Evolutionary conservation across 306 rosid genomes (phyloP).

Genomic region (Cicer yamashitae): DNA sequence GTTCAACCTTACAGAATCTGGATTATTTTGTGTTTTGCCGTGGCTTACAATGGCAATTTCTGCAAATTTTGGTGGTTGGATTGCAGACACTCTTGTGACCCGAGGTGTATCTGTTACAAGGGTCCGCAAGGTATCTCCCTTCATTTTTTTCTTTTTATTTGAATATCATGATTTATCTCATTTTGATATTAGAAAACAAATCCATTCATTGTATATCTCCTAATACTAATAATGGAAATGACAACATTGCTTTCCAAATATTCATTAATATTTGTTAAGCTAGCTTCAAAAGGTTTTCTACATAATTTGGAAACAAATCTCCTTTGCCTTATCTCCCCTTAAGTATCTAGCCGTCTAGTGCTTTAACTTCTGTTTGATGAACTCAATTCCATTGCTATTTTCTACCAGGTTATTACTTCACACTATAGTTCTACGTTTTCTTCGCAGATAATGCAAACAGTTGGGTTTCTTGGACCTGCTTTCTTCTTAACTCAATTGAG

Average conservation of each 20-base stretch:
- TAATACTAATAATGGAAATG: constrained; percentile 20
- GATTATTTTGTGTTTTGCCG: constrained; percentile 85
- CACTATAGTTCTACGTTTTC: constrained; percentile 26
- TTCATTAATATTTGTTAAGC: background rate
- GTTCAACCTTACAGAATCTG: constrained; percentile 98
- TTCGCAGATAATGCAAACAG: constrained; percentile 90
- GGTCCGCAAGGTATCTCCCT: constrained; percentile 87
- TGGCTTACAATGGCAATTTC: constrained; percentile 98
- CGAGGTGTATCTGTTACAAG: constrained; percentile 82
- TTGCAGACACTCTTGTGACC: constrained; percentile 94
- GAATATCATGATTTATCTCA: background rate
- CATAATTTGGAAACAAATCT: background rate
- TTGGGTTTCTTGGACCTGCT: constrained; percentile 99
- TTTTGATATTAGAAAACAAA: constrained; percentile 3
- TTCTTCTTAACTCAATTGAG: constrained; percentile 98
- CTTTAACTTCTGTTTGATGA: background rate
- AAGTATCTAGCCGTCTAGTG: constrained; percentile 7
- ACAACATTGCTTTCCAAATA: background rate
- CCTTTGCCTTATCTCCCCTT: constrained; percentile 24
- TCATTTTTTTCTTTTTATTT: constrained; percentile 5
- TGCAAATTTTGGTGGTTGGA: constrained; percentile 98
- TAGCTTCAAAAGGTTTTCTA: background rate
- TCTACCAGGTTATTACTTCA: constrained; percentile 16
- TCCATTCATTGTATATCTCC: background rate
- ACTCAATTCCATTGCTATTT: constrained; percentile 11